Percentiles rank a stretch among this genome's conserved stretches.
phyloP scores from a whole-genome alignment of 2,329 filamentous ascomycete genomes.

The Tolypocladium amazonense region DNA sequence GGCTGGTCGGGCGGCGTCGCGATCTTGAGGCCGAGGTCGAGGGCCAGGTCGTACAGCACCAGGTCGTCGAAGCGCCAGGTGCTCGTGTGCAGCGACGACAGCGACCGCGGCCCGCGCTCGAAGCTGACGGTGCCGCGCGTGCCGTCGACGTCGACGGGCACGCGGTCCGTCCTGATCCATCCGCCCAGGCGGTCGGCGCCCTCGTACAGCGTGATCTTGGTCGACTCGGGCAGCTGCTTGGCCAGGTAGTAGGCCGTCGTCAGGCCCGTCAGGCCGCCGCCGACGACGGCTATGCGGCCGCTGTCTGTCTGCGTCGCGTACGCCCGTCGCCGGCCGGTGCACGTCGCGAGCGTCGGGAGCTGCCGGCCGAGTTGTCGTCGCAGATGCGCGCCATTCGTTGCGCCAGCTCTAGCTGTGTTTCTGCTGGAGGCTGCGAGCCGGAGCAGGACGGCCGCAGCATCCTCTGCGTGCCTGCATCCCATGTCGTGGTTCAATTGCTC shows the following conservation, averaged over 20 bases:
- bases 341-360: neutral
- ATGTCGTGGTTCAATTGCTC: conserved; percentile 19
- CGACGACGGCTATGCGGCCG: conserved; percentile 54
- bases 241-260: conserved; percentile 68
- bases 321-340: neutral
- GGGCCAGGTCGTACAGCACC: conserved; percentile 53
- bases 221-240: conserved; percentile 48
- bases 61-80: conserved; percentile 45
- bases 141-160: conserved; percentile 46
- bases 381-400: neutral
- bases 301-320: conserved; percentile 12
- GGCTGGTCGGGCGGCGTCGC: conserved; percentile 33
- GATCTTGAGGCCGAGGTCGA: conserved; percentile 30
- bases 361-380: conserved; percentile 1
- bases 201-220: conserved; percentile 76
- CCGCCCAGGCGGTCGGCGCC: conserved; percentile 60
- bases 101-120: conserved; percentile 73
- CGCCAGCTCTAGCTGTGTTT: neutral
- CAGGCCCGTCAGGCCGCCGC: conserved; percentile 76
- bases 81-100: conserved; percentile 42
- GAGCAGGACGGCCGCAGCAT: conserved; percentile 14
- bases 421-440: conserved; percentile 10
- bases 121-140: conserved; percentile 53
- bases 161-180: conserved; percentile 63
- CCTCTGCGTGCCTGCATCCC: conserved; percentile 13